Base-by-base conservation (phyloP, 805 yeast species). In the Huiozyma sinensis region DNA sequence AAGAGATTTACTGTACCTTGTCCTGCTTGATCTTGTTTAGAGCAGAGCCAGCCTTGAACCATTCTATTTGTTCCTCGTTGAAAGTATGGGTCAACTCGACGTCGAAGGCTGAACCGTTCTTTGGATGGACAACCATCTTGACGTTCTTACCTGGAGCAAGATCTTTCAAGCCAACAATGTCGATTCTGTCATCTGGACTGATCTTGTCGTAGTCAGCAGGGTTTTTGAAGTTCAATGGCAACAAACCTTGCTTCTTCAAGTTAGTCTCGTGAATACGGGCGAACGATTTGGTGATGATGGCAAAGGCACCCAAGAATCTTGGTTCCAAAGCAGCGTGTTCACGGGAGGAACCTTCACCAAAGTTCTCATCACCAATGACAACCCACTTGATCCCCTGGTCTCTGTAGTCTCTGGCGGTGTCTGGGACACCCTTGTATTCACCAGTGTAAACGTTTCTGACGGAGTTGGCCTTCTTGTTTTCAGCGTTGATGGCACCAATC, bases 291-390 rank as follows among this genome's bases (percentile, higher is more conserved):
- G 96, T 87, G 65, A 90, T 85, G 72, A 90, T 90, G 59, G 97
- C 97, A 66, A 85, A 87, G 62, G 94, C 97, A 77, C 97, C 97
- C 66, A 90, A 78, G 89, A 72, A 92, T 77, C 98, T 85, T 76
- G 98, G 98, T 79, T 89, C 96, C 68, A 90, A 79, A 59, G 98
- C 98, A 66, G 97, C 98, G 69, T 90, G 98, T 75, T 90, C 98
- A 79, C 98, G 87, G 60, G 97, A 90, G 51, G 97, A 89, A 75
- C 98, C 98, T 77, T 90, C 98, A 77, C 98, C 98, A 63, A 89
- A 86, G 77, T 90, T 90, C 73, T 90, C 97, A 65, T 87, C 97
- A 71, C 97, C 98, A 64, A 90, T 77, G 55, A 90, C 97, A 71
- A 89, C 96, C 97, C 97, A 90, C 63, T 75, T 81, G 64, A 82